These are phyloP conservation scores for Trichophyton rubrum DNA, from an alignment of 2,329 filamentous ascomycete species.

Conservation along the genomic window DNA sequence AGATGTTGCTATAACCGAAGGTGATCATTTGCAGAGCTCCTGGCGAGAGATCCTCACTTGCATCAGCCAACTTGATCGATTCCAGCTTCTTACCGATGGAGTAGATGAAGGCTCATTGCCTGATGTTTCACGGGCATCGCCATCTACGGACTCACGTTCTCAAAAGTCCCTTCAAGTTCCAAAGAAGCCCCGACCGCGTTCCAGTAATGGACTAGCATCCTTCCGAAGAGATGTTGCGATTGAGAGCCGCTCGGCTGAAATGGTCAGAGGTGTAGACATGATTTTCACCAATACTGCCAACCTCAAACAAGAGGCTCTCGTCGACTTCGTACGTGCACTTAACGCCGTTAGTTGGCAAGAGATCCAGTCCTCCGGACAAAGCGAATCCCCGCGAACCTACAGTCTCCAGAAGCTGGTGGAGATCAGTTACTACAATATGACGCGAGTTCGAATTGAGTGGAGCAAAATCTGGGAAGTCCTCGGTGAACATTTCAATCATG, in stretches of 20 bases:
- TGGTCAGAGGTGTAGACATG: constrained; percentile 81
- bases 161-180: constrained; percentile 52
- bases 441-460: constrained; percentile 95
- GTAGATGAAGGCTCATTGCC: constrained; percentile 87
- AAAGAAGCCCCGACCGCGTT: constrained; percentile 38
- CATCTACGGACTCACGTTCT: constrained; percentile 45
- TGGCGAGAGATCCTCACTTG: constrained; percentile 95
- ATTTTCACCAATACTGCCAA: constrained; percentile 97
- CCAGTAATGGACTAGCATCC: constrained; percentile 38
- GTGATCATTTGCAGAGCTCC: constrained; percentile 74
- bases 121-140: constrained; percentile 74
- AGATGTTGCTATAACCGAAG: constrained; percentile 85
- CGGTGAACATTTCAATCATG: constrained; percentile 96
- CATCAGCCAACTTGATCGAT: constrained; percentile 86
- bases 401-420: constrained; percentile 96
- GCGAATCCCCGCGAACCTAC: constrained; percentile 90
- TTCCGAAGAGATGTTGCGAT: constrained; percentile 72
- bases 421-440: constrained; percentile 99
- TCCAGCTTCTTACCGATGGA: constrained; percentile 88
- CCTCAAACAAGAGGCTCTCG: constrained; percentile 83
- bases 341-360: constrained; percentile 98
- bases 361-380: constrained; percentile 92
- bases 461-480: constrained; percentile 94
- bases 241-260: constrained; percentile 83
- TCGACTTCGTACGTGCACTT: constrained; percentile 82